Base-by-base conservation (phyloP, 2,329 filamentous ascomycete genomes). In the Colletotrichum sp. region DNA sequence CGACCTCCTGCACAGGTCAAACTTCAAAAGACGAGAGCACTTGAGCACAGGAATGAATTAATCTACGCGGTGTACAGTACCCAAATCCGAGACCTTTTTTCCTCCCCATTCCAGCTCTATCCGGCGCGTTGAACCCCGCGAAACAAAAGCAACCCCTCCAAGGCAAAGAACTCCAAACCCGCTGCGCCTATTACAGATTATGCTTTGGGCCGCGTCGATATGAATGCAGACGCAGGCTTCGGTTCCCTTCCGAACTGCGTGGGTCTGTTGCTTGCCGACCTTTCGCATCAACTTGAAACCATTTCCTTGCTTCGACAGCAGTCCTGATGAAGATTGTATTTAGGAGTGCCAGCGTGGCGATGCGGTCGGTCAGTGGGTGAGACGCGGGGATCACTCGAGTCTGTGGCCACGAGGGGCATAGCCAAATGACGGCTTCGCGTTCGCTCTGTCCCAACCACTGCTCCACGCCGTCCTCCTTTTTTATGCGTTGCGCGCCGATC, bases 51-150 rank as follows among this genome's bases (percentile, higher is more conserved):
- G 56, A 62, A 55, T 73, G 28, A 30, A 69, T 73, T 73, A 66
- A 76, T 73, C 56, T 76, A 76, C 43, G 62, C 52, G 64, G 48
- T 76, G 64, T 76, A 76, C 65, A 69, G 56, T 69, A 24, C 55
- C 32, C 55, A 69, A 52, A 28, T 52, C 56, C 71, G 58, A 55
- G 68, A 69, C 34, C 34, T 34, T 24, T 24, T 58, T 38, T 61
- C 21, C 26, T 34, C 65, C 62, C 28, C 66, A 26, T 73, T 64
- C 36, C 73, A 68, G 56, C 70, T 75, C 62, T 43, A 36, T 24
- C 38, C 62, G 32, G 43, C 60, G 55, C 62, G 55, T 43, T 66
- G 43, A 68, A 68, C 66, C 56, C 38, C 34, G 34, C 64, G 56
- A 62, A 36, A 56, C 32, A 43, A 61, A 30, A 21, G 52, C 55